A percentile compares a stretch with the other conserved stretches of the same genome.
Evolutionary conservation across 768 basidiomycete species (phyloP).

Genomic region (Naganishia friedmannii): DNA sequence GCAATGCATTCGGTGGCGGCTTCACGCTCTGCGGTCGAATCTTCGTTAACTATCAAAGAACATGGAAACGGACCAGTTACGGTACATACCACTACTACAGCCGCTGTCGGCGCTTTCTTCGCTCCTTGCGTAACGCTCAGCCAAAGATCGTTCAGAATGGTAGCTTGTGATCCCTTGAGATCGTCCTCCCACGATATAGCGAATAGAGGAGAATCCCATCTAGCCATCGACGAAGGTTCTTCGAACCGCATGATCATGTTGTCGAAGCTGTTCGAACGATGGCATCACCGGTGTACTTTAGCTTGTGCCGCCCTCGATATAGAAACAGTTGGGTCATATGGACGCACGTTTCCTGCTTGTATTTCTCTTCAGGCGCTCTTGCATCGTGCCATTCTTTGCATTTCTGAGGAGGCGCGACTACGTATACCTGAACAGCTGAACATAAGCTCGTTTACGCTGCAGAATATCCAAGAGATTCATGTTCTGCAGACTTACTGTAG

Average conservation of each 20-base stretch:
- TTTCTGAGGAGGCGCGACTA: conserved; percentile 60
- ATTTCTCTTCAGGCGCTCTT: conserved; percentile 58
- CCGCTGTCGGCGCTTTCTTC: conserved; percentile 83
- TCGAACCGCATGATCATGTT: conserved; percentile 86
- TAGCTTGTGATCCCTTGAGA: conserved; percentile 53
- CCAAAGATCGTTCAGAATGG: conserved; percentile 69
- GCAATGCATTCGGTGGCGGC: conserved; percentile 83
- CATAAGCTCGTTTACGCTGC: neutral
- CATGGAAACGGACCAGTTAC: neutral
- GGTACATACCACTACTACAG: conserved; percentile 70
- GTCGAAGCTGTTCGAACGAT: conserved; percentile 61
- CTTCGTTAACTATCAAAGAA: neutral
- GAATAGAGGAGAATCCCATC: conserved; percentile 96
- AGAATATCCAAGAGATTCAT: neutral
- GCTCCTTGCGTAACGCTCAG: conserved; percentile 71
- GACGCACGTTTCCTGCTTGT: conserved; percentile 71
- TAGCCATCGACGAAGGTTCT: conserved; percentile 96
- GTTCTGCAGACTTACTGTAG: conserved; percentile 64
- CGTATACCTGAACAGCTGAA: conserved; percentile 48
- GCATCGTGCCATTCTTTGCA: conserved; percentile 73
- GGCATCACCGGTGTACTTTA: neutral
- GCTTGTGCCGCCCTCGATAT: conserved; percentile 3
- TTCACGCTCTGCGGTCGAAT: conserved; percentile 63
- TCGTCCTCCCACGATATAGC: conserved; percentile 74
- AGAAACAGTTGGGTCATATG: neutral